A percentile compares a stretch with the other conserved stretches of the same genome.
Conservation (phyloP, 78 protist genomes). For the Goniomonas avonlea region DNA sequence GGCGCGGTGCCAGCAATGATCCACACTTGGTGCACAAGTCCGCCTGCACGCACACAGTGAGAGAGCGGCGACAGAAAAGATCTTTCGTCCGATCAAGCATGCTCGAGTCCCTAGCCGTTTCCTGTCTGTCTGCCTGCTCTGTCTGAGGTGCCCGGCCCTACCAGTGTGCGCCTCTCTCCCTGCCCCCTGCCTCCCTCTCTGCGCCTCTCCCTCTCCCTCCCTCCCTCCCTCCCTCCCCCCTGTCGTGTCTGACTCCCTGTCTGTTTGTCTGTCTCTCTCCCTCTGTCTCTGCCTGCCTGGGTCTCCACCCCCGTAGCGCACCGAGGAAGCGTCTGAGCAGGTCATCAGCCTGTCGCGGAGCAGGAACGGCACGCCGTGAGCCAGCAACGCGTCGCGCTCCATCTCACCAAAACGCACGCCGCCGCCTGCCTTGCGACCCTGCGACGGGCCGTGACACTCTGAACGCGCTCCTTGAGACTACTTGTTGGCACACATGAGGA, state of each 20-base stretch:
- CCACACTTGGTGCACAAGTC: too few species aligned
- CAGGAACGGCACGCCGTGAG: conserved; percentile 87
- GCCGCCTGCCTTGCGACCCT: conserved; percentile 20
- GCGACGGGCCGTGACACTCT: background rate
- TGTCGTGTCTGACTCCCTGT: background rate
- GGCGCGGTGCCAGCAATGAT: too few species aligned
- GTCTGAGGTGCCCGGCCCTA: background rate
- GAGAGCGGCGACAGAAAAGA: background rate
- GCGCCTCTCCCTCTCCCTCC: too few species aligned
- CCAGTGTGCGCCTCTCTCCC: too few species aligned
- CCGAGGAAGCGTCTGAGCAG: conserved; percentile 61
- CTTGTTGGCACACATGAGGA: background rate
- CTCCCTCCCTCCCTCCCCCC: too few species aligned
- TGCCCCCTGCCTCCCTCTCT: too few species aligned
- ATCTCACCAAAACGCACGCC: conserved; percentile 99
- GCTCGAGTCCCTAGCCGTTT: background rate
- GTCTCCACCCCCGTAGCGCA: background rate
- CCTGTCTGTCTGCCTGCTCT: background rate
- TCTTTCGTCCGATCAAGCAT: background rate
- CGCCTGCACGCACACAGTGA: too few species aligned
- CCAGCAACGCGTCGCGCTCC: conserved; percentile 96
- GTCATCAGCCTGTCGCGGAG: conserved; percentile 77
- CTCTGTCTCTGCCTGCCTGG: background rate
- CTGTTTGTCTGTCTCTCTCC: background rate
- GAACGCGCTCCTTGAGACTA: conserved; percentile 40